Evolutionary conservation across 768 basidiomycete species (phyloP).

Genomic region (Leccinum subtestaceum): DNA sequence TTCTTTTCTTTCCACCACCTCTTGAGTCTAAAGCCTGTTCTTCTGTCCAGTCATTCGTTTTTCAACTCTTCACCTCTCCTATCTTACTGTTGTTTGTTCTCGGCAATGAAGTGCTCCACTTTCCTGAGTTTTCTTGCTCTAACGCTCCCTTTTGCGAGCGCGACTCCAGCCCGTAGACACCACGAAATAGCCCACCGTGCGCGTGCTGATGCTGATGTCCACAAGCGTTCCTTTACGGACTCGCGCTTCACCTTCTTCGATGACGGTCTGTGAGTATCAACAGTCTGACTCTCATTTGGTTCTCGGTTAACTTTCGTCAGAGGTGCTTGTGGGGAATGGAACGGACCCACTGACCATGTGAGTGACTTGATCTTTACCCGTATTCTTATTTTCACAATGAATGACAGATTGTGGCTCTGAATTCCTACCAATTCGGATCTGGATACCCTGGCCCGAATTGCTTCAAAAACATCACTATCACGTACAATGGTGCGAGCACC

Average conservation of each 20-base stretch:
- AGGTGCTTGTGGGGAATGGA: constrained; percentile 53
- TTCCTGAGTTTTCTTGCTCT: constrained; percentile 35
- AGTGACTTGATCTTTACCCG: not conserved
- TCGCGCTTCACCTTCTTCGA: constrained; percentile 54
- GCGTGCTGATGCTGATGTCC: constrained; percentile 33
- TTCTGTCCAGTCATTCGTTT: constrained; percentile 26
- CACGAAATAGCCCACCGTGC: constrained; percentile 47
- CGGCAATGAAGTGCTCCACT: constrained; percentile 27
- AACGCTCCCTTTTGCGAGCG: constrained; percentile 33
- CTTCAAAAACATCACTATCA: constrained; percentile 59
- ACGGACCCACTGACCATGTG: constrained; percentile 31
- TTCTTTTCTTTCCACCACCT: constrained; percentile 4
- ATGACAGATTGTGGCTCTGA: constrained; percentile 28
- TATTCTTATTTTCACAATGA: not conserved
- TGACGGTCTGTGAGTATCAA: constrained; percentile 43
- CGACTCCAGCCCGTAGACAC: constrained; percentile 32
- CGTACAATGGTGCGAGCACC: constrained; percentile 50
- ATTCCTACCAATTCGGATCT: constrained; percentile 46
- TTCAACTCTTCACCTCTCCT: not conserved
- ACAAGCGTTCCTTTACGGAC: constrained; percentile 34
- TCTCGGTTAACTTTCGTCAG: constrained; percentile 27
- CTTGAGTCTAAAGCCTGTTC: constrained; percentile 1
- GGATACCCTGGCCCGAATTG: constrained; percentile 66
- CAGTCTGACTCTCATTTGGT: not conserved
- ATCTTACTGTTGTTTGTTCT: not conserved